Evolutionary conservation across 1,284 basidiomycete genomes (phyloP).

Genomic region (Coniferiporia weirii): DNA sequence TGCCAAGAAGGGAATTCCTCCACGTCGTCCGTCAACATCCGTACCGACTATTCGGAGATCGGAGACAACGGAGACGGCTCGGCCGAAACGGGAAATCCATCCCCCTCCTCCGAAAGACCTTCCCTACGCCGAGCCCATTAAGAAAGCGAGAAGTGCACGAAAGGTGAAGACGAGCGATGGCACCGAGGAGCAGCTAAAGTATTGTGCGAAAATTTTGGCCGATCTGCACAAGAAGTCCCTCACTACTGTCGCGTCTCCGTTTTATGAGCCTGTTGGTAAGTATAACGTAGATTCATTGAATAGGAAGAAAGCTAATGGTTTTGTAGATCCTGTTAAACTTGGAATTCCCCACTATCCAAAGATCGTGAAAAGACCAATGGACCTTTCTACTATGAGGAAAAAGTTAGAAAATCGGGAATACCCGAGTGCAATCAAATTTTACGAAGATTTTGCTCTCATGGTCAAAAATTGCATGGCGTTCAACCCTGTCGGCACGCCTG

Average conservation of each 20-base stretch:
- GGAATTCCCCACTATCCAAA: conserved; percentile 84
- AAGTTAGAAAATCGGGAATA: conserved; percentile 81
- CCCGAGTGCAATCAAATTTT: conserved; percentile 70
- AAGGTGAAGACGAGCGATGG: conserved; percentile 55
- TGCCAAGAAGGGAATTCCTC: conserved; percentile 44
- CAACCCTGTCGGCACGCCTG: conserved; percentile 85
- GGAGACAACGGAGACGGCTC: conserved; percentile 48
- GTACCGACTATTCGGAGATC: conserved; percentile 75
- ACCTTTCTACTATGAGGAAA: conserved; percentile 80
- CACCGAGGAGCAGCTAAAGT: conserved; percentile 84
- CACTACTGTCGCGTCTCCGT: conserved; percentile 71
- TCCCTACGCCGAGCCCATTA: conserved; percentile 72
- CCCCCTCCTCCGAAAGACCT: conserved; percentile 92
- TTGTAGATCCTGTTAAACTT: conserved; percentile 67
- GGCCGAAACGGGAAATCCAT: conserved; percentile 96
- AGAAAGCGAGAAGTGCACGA: conserved; percentile 61
- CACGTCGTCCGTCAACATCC: conserved; percentile 68
- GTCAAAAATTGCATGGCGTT: conserved; percentile 91
- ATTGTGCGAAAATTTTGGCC: conserved; percentile 69
- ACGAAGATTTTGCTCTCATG: conserved; percentile 91
- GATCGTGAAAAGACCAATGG: conserved; percentile 93
- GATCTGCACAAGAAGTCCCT: conserved; percentile 82
- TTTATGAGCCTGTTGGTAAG: conserved; percentile 90
- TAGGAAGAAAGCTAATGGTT: background rate
- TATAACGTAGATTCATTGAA: conserved; percentile 22